Conservation (phyloP, 345 rosid species). For the Brassica cretica region DNA sequence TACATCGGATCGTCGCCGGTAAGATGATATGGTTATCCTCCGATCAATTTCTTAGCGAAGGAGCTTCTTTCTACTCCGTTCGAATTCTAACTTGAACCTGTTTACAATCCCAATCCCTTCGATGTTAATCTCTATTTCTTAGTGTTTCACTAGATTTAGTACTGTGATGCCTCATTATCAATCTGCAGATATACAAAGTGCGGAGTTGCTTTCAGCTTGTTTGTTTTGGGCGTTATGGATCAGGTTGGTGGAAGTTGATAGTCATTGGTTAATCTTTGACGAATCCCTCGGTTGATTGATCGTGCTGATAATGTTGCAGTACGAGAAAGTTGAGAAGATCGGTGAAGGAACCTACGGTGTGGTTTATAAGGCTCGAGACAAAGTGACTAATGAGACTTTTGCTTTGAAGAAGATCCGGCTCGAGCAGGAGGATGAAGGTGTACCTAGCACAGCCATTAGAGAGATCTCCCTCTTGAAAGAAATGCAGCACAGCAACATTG, state of each 20-base stretch:
- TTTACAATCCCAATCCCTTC: not conserved
- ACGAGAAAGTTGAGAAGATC: constrained; percentile 98
- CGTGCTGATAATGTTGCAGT: constrained; percentile 44
- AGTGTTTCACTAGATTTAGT: not conserved
- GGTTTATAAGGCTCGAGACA: constrained; percentile 95
- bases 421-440: constrained; percentile 99
- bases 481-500: constrained; percentile 97
- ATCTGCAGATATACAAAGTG: not conserved
- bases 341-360: constrained; percentile 99
- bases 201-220: not conserved
- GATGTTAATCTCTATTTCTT: constrained; percentile 6
- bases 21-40: too few species aligned
- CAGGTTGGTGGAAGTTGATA: constrained; percentile 14
- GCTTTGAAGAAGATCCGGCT: constrained; percentile 96
- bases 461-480: constrained; percentile 96
- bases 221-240: too few species aligned
- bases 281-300: too few species aligned
- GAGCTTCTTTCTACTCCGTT: too few species aligned
- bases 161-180: not conserved
- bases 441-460: constrained; percentile 96
- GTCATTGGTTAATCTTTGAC: too few species aligned
- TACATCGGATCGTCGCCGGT: constrained; percentile 19
- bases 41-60: too few species aligned
- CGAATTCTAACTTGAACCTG: too few species aligned
- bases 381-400: constrained; percentile 79